These are phyloP conservation scores for Botryotinia globosa DNA, from an alignment of 2,329 filamentous ascomycete genomes.

Conservation along the genomic window DNA sequence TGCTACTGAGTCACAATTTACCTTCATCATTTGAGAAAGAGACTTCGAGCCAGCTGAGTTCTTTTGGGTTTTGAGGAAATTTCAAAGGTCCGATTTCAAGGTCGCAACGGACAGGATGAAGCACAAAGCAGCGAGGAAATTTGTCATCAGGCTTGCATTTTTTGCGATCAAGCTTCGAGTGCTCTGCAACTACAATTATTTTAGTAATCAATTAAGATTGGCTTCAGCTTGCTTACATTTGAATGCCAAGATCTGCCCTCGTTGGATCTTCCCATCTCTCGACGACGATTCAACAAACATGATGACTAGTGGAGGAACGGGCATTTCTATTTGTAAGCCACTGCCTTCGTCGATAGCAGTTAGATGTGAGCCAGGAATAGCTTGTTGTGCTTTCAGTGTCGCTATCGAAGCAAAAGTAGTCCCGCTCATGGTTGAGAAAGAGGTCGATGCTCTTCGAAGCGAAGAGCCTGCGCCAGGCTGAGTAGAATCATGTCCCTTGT, in stretches of 20 bases:
- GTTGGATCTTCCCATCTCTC: not conserved
- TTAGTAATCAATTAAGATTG: not conserved
- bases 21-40: conserved; percentile 1
- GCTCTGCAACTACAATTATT: not conserved
- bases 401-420: conserved; percentile 10
- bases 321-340: not conserved
- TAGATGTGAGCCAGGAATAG: not conserved
- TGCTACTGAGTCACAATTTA: not conserved
- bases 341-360: not conserved
- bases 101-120: not conserved
- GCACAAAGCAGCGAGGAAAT: conserved; percentile 1
- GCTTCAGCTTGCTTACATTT: not conserved
- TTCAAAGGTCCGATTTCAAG: conserved; percentile 6
- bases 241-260: conserved; percentile 11
- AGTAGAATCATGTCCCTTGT: not conserved
- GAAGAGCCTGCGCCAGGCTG: not conserved
- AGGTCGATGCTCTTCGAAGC: not conserved
- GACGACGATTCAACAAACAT: conserved; percentile 16
- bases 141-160: conserved; percentile 4
- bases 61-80: not conserved
- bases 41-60: conserved; percentile 11
- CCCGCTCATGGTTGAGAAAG: not conserved
- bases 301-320: conserved; percentile 5
- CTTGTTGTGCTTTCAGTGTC: not conserved
- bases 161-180: not conserved